phyloP scores from a whole-genome alignment of 2,329 filamentous ascomycete genomes.

The Xylariales sp. region DNA sequence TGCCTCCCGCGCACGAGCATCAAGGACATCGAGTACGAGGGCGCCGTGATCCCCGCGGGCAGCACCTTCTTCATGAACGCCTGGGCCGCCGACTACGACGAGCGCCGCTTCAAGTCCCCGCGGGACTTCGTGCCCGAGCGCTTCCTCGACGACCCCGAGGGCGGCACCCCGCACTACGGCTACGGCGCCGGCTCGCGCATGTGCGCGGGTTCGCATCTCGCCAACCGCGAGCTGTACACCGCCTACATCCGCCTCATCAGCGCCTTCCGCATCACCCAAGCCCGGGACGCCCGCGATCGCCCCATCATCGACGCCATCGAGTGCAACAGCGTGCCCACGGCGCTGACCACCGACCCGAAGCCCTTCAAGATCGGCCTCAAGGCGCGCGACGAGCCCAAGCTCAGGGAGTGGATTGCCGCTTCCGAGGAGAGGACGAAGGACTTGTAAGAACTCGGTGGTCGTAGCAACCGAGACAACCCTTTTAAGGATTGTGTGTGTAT shows the following conservation, averaged over 20 bases:
- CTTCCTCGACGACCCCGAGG: slow-evolving; percentile 3
- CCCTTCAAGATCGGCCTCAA: slow-evolving; percentile 55
- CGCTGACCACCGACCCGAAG: slow-evolving; percentile 57
- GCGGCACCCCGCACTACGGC: slow-evolving; percentile 4
- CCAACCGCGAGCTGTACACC: slow-evolving; percentile 6
- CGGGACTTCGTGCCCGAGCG: not conserved
- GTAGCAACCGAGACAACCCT: no score
- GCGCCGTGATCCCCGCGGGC: slow-evolving; percentile 64
- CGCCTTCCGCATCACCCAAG: slow-evolving; percentile 16
- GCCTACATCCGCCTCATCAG: slow-evolving; percentile 5
- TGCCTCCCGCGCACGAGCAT: slow-evolving; percentile 69
- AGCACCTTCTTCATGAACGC: slow-evolving; percentile 69
- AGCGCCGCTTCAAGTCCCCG: slow-evolving; percentile 4
- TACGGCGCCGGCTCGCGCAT: slow-evolving; percentile 5
- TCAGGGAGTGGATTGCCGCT: slow-evolving; percentile 48
- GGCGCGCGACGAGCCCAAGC: slow-evolving; percentile 13
- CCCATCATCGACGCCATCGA: slow-evolving; percentile 54
- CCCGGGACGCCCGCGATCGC: slow-evolving; percentile 38
- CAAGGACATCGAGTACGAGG: slow-evolving; percentile 67
- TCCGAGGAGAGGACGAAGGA: slow-evolving; percentile 48
- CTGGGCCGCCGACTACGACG: slow-evolving; percentile 5
- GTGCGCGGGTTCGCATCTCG: slow-evolving; percentile 5
- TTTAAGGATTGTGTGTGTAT: no score
- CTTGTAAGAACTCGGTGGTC: slow-evolving; percentile 29
- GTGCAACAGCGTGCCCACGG: slow-evolving; percentile 52